Percentiles rank a stretch among this genome's conserved stretches.
These are phyloP conservation scores for Coemansia sp. DNA, from an alignment of 192 early-diverging fungal genomes.

Conservation along the genomic window DNA sequence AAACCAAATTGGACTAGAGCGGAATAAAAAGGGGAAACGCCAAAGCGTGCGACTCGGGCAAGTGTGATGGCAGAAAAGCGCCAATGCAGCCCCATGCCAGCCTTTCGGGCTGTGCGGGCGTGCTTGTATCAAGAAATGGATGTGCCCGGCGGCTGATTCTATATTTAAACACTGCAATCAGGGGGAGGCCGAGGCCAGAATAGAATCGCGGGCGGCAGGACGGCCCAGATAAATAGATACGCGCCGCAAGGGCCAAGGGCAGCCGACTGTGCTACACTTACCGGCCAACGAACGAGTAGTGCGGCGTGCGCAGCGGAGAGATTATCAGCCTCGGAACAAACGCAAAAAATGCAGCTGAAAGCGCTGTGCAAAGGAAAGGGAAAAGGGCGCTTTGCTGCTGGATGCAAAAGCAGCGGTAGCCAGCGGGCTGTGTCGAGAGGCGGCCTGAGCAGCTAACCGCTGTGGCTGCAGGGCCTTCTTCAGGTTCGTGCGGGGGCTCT, in stretches of 20 bases:
- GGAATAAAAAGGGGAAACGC: not conserved
- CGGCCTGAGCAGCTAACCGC: too few relatives aligned
- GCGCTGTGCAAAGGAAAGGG: not conserved
- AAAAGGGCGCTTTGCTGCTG: not conserved
- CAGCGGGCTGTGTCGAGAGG: too few relatives aligned
- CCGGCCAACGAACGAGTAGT: not conserved
- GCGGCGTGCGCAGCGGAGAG: not conserved
- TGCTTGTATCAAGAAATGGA: not conserved
- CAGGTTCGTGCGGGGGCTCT: not conserved
- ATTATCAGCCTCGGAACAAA: not conserved
- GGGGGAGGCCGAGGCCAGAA: not conserved
- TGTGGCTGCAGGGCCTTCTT: too few relatives aligned
- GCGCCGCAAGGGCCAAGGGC: not conserved
- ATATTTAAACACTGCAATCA: not conserved
- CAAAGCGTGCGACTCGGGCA: not conserved
- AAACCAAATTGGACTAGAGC: not conserved
- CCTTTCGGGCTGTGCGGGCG: not conserved
- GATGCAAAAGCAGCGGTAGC: too few relatives aligned
- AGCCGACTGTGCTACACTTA: not conserved
- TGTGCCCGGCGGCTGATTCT: not conserved
- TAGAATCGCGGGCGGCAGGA: not conserved
- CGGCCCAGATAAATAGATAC: too few relatives aligned
- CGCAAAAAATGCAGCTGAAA: not conserved
- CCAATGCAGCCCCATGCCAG: not conserved
- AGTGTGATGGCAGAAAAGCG: not conserved